These are phyloP conservation scores for Tarenaya hassleriana DNA, from an alignment of 345 rosid genomes.

Conservation along the genomic window DNA sequence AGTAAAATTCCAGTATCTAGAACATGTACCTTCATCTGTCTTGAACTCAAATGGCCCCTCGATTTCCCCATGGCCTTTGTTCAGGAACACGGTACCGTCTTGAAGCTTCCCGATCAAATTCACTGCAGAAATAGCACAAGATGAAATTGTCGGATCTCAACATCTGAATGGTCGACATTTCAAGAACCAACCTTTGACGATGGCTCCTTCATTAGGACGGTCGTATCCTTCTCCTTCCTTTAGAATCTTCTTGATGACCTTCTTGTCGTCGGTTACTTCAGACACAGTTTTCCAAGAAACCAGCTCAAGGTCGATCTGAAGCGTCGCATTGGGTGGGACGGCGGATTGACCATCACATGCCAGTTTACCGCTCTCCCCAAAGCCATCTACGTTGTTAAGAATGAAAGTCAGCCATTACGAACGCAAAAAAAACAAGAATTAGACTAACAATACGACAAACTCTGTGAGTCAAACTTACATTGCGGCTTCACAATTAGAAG, in stretches of 20 bases:
- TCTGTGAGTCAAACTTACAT: slow-evolving; percentile 21
- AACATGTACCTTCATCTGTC: slow-evolving; percentile 53
- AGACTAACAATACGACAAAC: too few relatives aligned
- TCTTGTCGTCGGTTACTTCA: slow-evolving; percentile 53
- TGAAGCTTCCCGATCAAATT: slow-evolving; percentile 42
- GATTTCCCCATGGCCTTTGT: slow-evolving; percentile 33
- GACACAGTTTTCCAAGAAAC: slow-evolving; percentile 56
- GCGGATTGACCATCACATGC: slow-evolving; percentile 13
- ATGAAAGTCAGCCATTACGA: background rate
- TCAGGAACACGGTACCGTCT: slow-evolving; percentile 53
- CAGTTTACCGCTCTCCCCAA: slow-evolving; percentile 24
- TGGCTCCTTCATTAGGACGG: too few relatives aligned
- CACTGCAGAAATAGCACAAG: slow-evolving; percentile 35
- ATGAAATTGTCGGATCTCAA: background rate
- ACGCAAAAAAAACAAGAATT: background rate
- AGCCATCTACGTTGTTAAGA: slow-evolving; percentile 40
- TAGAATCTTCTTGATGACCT: slow-evolving; percentile 50
- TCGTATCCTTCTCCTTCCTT: too few relatives aligned
- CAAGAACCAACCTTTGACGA: slow-evolving; percentile 41
- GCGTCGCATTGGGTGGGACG: slow-evolving; percentile 27
- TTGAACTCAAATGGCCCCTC: slow-evolving; percentile 57
- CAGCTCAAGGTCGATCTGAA: slow-evolving; percentile 38
- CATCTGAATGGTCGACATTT: too few relatives aligned
- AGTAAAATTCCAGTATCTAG: background rate
- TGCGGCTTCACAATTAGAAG: slow-evolving; percentile 24